phyloP scores from a whole-genome alignment of 768 basidiomycete genomes.

The Pleurotus sapidus region DNA sequence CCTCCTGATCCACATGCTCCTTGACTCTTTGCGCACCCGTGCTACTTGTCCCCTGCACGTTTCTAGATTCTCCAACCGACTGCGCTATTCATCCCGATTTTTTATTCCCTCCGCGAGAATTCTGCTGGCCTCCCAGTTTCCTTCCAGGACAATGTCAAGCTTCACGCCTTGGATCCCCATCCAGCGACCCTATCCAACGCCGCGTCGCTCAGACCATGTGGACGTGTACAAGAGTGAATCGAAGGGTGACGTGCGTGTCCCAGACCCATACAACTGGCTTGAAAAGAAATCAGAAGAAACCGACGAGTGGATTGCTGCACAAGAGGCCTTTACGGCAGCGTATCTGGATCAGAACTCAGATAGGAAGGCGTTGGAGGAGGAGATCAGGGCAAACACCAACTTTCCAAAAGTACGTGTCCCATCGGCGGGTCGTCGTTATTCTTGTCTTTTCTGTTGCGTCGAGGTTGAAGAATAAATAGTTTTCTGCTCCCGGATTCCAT shows the following conservation, averaged over 20 bases:
- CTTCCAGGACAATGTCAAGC: neutral
- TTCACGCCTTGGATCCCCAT: slow-evolving; percentile 50
- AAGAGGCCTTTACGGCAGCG: slow-evolving; percentile 54
- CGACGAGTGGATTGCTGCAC: slow-evolving; percentile 58
- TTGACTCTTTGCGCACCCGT: slow-evolving; percentile 3
- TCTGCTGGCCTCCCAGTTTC: neutral
- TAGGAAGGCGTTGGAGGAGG: slow-evolving; percentile 52
- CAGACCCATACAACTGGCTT: slow-evolving; percentile 76
- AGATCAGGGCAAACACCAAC: slow-evolving; percentile 45
- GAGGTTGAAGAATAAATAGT: slow-evolving; percentile 33
- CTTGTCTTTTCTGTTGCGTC: neutral
- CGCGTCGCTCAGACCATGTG: slow-evolving; percentile 63
- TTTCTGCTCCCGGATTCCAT: slow-evolving; percentile 57
- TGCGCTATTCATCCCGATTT: slow-evolving; percentile 2
- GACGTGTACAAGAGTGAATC: slow-evolving; percentile 67
- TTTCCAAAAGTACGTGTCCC: slow-evolving; percentile 36
- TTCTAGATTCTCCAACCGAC: slow-evolving; percentile 5
- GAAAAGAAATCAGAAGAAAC: slow-evolving; percentile 64
- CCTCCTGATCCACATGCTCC: slow-evolving; percentile 5
- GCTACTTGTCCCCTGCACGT: neutral
- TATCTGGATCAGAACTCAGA: slow-evolving; percentile 67
- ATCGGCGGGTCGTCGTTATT: neutral
- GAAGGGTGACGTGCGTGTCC: slow-evolving; percentile 58
- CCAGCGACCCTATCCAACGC: slow-evolving; percentile 48
- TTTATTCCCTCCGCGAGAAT: slow-evolving; percentile 3